Evolutionary conservation across 1,284 basidiomycete genomes (phyloP), one percentile per base, ranked within the genome.

Genomic region (Heimioporus retisporus): DNA sequence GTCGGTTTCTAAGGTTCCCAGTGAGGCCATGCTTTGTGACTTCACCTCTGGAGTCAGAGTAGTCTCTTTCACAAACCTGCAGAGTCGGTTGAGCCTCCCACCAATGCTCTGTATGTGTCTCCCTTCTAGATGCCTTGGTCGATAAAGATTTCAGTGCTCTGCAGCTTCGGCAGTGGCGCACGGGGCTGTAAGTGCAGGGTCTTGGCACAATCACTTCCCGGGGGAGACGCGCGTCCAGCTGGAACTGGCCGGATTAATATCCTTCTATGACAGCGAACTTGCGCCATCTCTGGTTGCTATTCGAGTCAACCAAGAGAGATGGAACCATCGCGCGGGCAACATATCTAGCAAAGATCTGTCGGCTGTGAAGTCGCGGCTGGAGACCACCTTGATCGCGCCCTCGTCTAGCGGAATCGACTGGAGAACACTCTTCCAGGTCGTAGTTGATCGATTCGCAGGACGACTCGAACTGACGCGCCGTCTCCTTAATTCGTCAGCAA

Each of bases 21-120:
- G 86, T 63, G 86, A 88, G 72, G 76, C 84, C 40, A 86, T 88
- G 83, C 70, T 86, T 16, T 88, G 86, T 69, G 76, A 86, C 69
- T 81, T 86, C 67, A 78, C 75, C 6, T 69, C 75, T n/a, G 82
- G 83, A 4, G 70, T 87, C 35, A 76, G 80, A 43, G 60, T 83
- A 15, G 71, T 81, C 14, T 81, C 83, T 14, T 75, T 76, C 53
- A 59, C 71, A 4, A 78, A 77, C 57, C 59, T 79, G 64, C 60
- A 6, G 61, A 64, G 23, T 46, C 15, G 11, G 16, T 19, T 5
- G 15, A 28, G 35, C 10, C 10, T 40, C 35, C 35, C 19, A 7
- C 16, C 2, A 16, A 28, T 14, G 42, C 28, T 3, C 4, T 35
- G 15, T 11, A 71, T 71, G 31, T 65, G 74, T 55, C 43, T 56